A percentile compares a stretch with the other conserved stretches of the same genome.
These are phyloP conservation scores for Phaeodactylum tricornutum DNA, from an alignment of 108 stramenopile genomes.

Conservation along the genomic window DNA sequence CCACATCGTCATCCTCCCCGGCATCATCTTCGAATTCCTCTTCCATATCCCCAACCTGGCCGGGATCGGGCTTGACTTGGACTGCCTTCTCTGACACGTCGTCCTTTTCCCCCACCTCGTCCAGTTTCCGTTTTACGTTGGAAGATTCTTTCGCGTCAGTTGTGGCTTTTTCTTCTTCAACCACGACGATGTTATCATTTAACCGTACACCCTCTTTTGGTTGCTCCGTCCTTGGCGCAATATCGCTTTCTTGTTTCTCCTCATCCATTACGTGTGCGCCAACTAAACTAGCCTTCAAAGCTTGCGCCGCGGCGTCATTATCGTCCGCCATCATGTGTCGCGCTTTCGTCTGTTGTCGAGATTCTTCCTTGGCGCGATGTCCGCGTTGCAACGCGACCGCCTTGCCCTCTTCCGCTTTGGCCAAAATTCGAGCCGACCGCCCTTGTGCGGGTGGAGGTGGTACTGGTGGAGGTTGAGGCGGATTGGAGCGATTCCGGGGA, in stretches of 20 bases:
- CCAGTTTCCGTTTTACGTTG: conserved; percentile 15
- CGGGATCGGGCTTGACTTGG: background rate
- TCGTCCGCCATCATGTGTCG: conserved; percentile 33
- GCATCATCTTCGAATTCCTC: conserved; percentile 40
- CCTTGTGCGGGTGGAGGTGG: conserved; percentile 19
- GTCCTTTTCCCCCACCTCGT: conserved; percentile 6
- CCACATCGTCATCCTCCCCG: conserved; percentile 34
- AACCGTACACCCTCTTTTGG: background rate
- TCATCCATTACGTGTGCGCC: background rate
- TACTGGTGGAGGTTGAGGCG: background rate
- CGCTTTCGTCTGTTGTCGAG: conserved; percentile 33
- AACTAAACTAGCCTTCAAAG: conserved; percentile 40
- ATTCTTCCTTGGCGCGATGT: conserved; percentile 30
- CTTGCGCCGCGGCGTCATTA: conserved; percentile 53
- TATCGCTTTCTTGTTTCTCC: background rate
- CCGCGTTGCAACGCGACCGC: conserved; percentile 28
- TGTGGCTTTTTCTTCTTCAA: conserved; percentile 7
- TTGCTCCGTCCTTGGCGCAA: background rate
- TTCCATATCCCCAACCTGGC: conserved; percentile 25
- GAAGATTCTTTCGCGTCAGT: background rate
- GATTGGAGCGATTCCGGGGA: background rate
- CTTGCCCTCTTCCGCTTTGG: conserved; percentile 14
- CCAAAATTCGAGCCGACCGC: conserved; percentile 64
- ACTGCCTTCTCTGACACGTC: background rate
- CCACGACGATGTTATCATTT: background rate